Percentiles rank a stretch among this genome's conserved stretches.
Evolutionary conservation across 768 basidiomycete genomes (phyloP).

Genomic region (Tulasnella sp.): DNA sequence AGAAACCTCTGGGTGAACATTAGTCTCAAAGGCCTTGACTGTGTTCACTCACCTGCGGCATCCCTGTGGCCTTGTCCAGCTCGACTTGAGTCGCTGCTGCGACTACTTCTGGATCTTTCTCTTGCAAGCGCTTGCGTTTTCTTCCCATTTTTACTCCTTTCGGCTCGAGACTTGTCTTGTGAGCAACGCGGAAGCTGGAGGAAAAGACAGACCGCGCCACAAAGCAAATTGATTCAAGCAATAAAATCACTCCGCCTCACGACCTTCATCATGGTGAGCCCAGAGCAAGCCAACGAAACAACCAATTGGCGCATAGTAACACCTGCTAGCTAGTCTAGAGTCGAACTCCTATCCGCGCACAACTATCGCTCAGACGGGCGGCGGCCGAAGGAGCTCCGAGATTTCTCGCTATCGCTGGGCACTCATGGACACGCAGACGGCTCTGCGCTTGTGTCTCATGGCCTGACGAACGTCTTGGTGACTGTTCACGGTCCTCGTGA

Average conservation of each 20-base stretch:
- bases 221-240: background rate
- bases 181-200: background rate
- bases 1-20: background rate
- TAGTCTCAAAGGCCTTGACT: background rate
- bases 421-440: slow-evolving; percentile 69
- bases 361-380: slow-evolving; percentile 81
- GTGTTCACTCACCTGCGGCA: slow-evolving; percentile 9
- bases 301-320: slow-evolving; percentile 28
- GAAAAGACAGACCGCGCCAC: background rate
- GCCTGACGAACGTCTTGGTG: slow-evolving; percentile 78
- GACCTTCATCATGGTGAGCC: background rate
- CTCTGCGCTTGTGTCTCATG: slow-evolving; percentile 71
- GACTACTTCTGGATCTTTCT: background rate
- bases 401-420: slow-evolving; percentile 65
- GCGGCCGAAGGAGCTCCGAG: slow-evolving; percentile 82
- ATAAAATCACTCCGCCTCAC: background rate
- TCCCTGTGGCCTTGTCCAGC: slow-evolving; percentile 4
- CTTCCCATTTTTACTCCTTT: background rate
- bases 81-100: slow-evolving; percentile 2
- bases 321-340: slow-evolving; percentile 38
- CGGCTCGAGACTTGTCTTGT: background rate
- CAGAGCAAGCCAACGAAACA: slow-evolving; percentile 35
- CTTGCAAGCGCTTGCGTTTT: slow-evolving; percentile 7
- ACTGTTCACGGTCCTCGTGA: slow-evolving; percentile 91
- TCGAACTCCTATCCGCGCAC: slow-evolving; percentile 18